These are phyloP conservation scores for Leishmania amazonensis DNA, from an alignment of 208 protist species.

Conservation along the genomic window DNA sequence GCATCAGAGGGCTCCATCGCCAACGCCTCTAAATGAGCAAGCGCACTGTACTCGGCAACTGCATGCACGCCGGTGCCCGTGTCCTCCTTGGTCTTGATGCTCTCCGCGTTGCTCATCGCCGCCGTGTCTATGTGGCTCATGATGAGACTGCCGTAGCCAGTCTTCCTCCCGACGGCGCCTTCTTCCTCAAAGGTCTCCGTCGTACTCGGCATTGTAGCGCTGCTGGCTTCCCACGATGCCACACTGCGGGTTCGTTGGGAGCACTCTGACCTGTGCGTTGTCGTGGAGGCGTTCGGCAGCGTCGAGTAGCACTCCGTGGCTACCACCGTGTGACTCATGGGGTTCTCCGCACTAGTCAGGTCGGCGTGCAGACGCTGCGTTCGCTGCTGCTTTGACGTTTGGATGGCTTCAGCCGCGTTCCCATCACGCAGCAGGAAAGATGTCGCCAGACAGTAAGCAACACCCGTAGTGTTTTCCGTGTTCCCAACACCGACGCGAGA, in stretches of 20 bases:
- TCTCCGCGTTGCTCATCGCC: neutral
- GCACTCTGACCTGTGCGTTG: constrained; percentile 13
- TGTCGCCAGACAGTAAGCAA: neutral
- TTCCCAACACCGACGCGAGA: neutral
- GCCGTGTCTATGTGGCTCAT: neutral
- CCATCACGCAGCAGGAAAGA: neutral
- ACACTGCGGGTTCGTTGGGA: neutral
- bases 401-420: neutral
- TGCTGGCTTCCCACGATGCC: neutral
- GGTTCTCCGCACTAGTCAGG: neutral
- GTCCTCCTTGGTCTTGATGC: neutral
- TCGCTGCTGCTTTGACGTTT: neutral
- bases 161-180: neutral
- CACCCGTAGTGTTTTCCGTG: neutral
- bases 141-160: constrained; percentile 14
- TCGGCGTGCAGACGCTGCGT: neutral
- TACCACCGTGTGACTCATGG: neutral
- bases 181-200: neutral
- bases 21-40: neutral
- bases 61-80: neutral
- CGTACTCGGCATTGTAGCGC: neutral
- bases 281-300: constrained; percentile 16
- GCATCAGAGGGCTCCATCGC: neutral
- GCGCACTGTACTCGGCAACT: constrained; percentile 4
- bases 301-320: constrained; percentile 9